phyloP scores from a whole-genome alignment of 1,139 yeast species.

The Chernovozyma aurita region DNA sequence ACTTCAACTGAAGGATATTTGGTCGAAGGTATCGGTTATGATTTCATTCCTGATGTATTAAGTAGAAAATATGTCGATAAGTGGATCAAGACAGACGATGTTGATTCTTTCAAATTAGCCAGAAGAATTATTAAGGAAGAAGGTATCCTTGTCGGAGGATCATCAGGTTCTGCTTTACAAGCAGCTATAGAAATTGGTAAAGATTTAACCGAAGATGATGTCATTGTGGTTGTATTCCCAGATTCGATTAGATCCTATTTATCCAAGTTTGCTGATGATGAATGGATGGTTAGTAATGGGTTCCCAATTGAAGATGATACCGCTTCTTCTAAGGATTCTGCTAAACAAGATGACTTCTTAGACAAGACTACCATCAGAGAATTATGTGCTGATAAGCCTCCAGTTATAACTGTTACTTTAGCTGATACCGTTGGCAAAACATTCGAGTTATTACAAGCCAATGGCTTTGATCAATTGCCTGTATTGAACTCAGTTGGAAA shows the following conservation, averaged over 20 bases:
- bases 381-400: constrained; percentile 61
- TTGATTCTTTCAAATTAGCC: constrained; percentile 75
- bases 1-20: constrained; percentile 57
- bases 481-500: constrained; percentile 60
- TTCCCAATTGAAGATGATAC: constrained; percentile 51
- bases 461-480: constrained; percentile 85
- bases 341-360: constrained; percentile 49
- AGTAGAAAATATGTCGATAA: constrained; percentile 62
- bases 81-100: constrained; percentile 87
- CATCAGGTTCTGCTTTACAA: constrained; percentile 80
- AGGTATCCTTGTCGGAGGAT: constrained; percentile 86
- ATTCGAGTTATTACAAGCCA: constrained; percentile 64
- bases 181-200: constrained; percentile 73
- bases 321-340: constrained; percentile 14
- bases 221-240: constrained; percentile 79
- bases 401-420: constrained; percentile 72
- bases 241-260: constrained; percentile 85
- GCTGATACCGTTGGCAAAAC: constrained; percentile 63
- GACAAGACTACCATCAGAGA: constrained; percentile 53
- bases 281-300: constrained; percentile 83
- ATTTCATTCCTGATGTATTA: constrained; percentile 80
- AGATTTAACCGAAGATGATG: constrained; percentile 68
- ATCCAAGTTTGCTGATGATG: constrained; percentile 86
- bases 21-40: constrained; percentile 92
- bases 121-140: constrained; percentile 82